Conservation (phyloP, 495 filamentous ascomycete species). For the Hypoxylon fragiforme region DNA sequence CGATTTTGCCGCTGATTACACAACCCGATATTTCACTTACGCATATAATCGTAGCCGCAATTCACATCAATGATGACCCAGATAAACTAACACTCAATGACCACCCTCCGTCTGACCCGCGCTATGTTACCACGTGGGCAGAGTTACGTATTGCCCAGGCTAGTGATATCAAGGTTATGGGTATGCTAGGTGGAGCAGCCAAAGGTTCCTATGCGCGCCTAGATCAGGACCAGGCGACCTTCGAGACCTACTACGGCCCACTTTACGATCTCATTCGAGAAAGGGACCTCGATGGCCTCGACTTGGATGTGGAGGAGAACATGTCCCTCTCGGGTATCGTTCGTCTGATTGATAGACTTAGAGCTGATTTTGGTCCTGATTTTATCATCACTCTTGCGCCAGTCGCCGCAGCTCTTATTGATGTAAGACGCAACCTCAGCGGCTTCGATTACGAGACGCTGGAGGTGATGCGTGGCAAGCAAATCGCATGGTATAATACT, state of each 20-base stretch:
- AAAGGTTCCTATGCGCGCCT: conserved; percentile 67
- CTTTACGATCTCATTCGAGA: conserved; percentile 61
- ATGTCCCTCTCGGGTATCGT: conserved; percentile 73
- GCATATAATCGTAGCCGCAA: conserved; percentile 76
- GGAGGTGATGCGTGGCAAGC: conserved; percentile 47
- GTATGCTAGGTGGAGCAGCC: conserved; percentile 83
- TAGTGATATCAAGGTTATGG: conserved; percentile 70
- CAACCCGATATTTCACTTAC: conserved; percentile 59
- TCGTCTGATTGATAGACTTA: conserved; percentile 71
- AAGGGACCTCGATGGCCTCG: conserved; percentile 68
- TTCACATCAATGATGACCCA: conserved; percentile 73
- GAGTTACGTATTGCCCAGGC: conserved; percentile 67
- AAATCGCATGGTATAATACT: conserved; percentile 78
- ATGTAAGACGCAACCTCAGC: conserved; percentile 60
- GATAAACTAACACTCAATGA: conserved; percentile 73
- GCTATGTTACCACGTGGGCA: conserved; percentile 65
- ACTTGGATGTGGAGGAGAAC: conserved; percentile 81
- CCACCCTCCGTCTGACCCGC: conserved; percentile 61
- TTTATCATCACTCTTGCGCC: conserved; percentile 82
- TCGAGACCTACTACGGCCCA: conserved; percentile 69
- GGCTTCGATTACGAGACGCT: conserved; percentile 74
- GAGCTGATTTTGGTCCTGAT: conserved; percentile 66
- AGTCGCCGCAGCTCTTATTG: conserved; percentile 70
- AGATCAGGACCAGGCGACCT: conserved; percentile 56
- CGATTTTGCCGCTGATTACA: conserved; percentile 69